These are phyloP conservation scores for Drechslerella coelobrocha DNA, from an alignment of 2,329 filamentous ascomycete species.

Conservation along the genomic window DNA sequence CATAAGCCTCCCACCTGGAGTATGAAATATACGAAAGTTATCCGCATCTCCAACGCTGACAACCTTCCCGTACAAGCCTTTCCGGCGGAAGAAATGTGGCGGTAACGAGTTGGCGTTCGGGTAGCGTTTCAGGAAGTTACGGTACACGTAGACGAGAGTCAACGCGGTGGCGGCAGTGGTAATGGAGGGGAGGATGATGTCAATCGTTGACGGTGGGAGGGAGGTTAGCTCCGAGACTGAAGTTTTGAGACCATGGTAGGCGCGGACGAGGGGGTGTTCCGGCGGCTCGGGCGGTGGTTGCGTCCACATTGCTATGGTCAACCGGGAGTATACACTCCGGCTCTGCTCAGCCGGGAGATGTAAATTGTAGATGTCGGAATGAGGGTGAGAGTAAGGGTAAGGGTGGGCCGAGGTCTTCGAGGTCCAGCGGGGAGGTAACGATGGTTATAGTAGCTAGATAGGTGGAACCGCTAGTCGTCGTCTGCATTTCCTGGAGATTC, in stretches of 20 bases:
- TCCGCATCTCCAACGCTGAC: conserved; percentile 96
- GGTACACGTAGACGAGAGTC: conserved; percentile 68
- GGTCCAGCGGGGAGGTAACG: background rate
- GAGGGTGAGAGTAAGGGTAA: background rate
- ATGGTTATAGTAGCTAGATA: background rate
- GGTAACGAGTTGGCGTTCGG: conserved; percentile 77
- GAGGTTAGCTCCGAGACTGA: conserved; percentile 30
- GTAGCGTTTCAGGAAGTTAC: conserved; percentile 81
- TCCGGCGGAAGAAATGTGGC: conserved; percentile 74
- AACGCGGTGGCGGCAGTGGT: conserved; percentile 65
- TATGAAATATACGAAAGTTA: conserved; percentile 89
- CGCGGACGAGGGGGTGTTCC: conserved; percentile 22
- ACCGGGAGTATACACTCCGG: background rate
- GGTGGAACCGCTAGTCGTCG: background rate
- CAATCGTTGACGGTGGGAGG: conserved; percentile 30
- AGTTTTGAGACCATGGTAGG: conserved; percentile 23
- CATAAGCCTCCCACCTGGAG: conserved; percentile 81
- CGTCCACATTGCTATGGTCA: conserved; percentile 37
- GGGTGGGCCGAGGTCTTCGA: background rate
- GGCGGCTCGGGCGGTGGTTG: conserved; percentile 38
- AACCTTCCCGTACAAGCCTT: conserved; percentile 81
- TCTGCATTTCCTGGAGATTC: conserved; percentile 1
- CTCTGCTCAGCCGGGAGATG: conserved; percentile 16
- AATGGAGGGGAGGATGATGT: conserved; percentile 43
- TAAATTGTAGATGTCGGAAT: background rate